Base-by-base conservation (phyloP, 129 eudicot genomes). In the carrot (Daucus carota) region DNA sequence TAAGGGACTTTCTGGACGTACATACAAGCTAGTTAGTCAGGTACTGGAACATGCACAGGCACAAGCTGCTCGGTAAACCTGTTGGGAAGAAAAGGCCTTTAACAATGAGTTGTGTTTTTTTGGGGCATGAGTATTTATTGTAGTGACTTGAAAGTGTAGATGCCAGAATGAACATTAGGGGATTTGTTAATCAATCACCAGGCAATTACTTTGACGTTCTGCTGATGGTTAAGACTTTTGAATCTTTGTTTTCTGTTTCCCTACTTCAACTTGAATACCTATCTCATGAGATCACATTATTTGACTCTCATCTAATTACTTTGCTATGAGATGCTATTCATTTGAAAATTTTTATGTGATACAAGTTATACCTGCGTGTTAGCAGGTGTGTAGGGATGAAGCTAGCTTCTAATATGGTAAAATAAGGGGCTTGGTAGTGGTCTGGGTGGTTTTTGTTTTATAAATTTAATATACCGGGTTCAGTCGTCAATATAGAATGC, bases 21-120 rank as follows among this genome's bases (percentile, higher is more conserved):
- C 99, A 17, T 88, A 87, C 83, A 95, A 95, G 73, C 80, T 95
- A 72, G 96, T 88, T 7, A 88, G 46, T 44, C 99, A 95, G 81
- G 88, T 91, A 41, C 33, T 95, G 83, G 99, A 95, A 74, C 90
- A 89, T 73, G 85, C 91, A 15, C 97, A 89, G 82, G 75, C 89
- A 28, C 98, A 87, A 80, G 26, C 90, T 18, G 90, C 92, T 34
- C 87, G 97, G 46, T 93, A 81, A 80, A 69, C 50, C 29, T 76
- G 79, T 13, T 26, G 41, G 42, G 41, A 28, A n/a, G 12, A 70
- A 31, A 32, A 13, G 42, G 74, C 32, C 14, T 67, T 67, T 17
- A 63, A 26, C 22, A 52, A 52, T 20, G 40, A 63, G 70, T 29
- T 29, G 12, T 29, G 34, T 63, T 29, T 63, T 63, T 62, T 54